phyloP scores from a whole-genome alignment of 2,329 filamentous ascomycete species.

The Penicillium griseofulvum region DNA sequence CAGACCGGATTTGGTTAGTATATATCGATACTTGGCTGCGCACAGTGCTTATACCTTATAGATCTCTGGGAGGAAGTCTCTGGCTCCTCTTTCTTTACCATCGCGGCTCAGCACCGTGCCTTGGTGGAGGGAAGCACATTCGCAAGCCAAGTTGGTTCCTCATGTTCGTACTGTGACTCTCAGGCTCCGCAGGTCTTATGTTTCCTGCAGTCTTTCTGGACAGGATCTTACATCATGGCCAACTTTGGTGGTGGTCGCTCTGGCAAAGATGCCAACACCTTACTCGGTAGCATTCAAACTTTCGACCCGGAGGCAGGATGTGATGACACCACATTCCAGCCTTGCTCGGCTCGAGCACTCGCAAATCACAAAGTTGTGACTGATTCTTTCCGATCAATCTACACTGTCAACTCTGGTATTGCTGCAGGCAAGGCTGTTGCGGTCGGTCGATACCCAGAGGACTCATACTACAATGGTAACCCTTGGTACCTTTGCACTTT shows the following conservation, averaged over 20 bases:
- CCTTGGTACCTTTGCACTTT: conserved; percentile 77
- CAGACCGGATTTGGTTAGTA: conserved; percentile 56
- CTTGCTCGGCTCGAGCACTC: conserved; percentile 66
- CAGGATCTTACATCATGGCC: conserved; percentile 59
- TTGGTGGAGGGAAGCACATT: conserved; percentile 60
- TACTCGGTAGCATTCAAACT: conserved; percentile 51
- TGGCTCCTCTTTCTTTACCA: conserved; percentile 77
- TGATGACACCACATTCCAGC: conserved; percentile 65
- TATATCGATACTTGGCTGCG: fast-evolving
- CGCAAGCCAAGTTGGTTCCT: conserved; percentile 61
- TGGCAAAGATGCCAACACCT: conserved; percentile 69
- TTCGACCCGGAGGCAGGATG: conserved; percentile 37
- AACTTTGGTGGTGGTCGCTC: conserved; percentile 65
- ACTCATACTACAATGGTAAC: conserved; percentile 73
- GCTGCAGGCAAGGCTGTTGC: conserved; percentile 36
- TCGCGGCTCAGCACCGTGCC: conserved; percentile 66
- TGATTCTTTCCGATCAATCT: conserved; percentile 71
- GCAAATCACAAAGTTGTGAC: conserved; percentile 74
- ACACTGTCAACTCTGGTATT: conserved; percentile 52
- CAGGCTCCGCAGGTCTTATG: conserved; percentile 70
- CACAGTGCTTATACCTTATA: conserved; percentile 2
- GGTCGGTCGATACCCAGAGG: conserved; percentile 66
- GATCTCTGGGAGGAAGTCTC: conserved; percentile 80
- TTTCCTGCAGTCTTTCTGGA: conserved; percentile 74
- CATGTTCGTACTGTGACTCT: conserved; percentile 59